Conservation (phyloP, 306 rosid species). For the Hippophae rhamnoides region DNA sequence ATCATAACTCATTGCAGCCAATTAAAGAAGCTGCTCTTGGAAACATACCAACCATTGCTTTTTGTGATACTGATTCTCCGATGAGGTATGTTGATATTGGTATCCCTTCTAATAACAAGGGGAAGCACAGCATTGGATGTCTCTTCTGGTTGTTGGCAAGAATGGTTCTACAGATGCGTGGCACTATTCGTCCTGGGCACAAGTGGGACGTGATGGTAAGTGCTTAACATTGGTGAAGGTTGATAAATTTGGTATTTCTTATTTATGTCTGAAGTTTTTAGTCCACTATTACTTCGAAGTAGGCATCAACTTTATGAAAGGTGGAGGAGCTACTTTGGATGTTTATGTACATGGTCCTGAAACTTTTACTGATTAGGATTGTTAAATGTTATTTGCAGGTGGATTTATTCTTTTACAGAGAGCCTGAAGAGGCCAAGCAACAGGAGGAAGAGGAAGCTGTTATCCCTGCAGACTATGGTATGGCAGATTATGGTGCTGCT, state of each 20-base stretch:
- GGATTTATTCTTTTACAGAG: conserved; percentile 80
- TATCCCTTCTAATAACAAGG: conserved; percentile 90
- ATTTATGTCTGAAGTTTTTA: no score
- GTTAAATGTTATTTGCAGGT: conserved; percentile 32
- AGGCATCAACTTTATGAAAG: no score
- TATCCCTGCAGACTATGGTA: conserved; percentile 40
- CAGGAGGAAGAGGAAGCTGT: conserved; percentile 64
- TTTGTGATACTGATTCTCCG: conserved; percentile 85
- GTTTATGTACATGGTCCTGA: no score
- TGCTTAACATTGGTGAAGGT: neutral
- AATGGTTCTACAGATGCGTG: conserved; percentile 91
- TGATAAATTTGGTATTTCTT: no score
- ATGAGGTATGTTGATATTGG: conserved; percentile 87
- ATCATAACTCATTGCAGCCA: conserved; percentile 38
- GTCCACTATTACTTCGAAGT: no score
- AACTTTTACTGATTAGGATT: no score
- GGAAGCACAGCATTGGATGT: conserved; percentile 86
- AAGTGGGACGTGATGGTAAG: conserved; percentile 90
- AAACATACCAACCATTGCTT: conserved; percentile 84
- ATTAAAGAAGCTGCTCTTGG: conserved; percentile 91
- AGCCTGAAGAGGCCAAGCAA: conserved; percentile 74
- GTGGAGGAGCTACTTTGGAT: no score
- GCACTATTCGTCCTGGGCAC: conserved; percentile 55
- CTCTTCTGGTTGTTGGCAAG: conserved; percentile 87
- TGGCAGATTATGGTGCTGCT: conserved; percentile 36